These are phyloP conservation scores for Neurospora sp. DNA, from an alignment of 495 filamentous ascomycete species.

Conservation along the genomic window DNA sequence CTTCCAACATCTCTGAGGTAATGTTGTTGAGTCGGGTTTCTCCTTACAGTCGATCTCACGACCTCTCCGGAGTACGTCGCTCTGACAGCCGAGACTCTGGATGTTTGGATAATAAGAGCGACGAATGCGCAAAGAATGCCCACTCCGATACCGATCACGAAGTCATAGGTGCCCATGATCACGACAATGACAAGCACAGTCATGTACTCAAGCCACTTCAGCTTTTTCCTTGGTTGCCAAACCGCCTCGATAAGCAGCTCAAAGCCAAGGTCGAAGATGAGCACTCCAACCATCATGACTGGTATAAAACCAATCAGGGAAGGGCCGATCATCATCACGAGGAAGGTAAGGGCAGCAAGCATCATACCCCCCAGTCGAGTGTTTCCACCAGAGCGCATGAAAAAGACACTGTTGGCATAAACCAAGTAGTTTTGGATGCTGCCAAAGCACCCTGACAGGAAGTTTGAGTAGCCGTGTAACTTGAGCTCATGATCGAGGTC, in stretches of 20 bases:
- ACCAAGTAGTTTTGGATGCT: conserved; percentile 98
- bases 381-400: conserved; percentile 82
- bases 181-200: conserved; percentile 90
- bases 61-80: conserved; percentile 79
- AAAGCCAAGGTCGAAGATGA: conserved; percentile 91
- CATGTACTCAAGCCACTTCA: conserved; percentile 76
- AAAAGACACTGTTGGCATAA: conserved; percentile 91
- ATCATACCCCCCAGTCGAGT: conserved; percentile 79
- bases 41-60: conserved; percentile 80
- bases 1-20: conserved; percentile 76
- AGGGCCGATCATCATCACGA: conserved; percentile 75
- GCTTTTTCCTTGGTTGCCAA: conserved; percentile 76
- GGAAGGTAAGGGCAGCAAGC: conserved; percentile 69
- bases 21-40: conserved; percentile 79
- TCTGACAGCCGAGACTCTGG: conserved; percentile 74
- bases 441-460: conserved; percentile 71
- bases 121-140: conserved; percentile 89
- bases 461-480: conserved; percentile 87
- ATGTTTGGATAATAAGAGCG: conserved; percentile 83
- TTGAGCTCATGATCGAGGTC: conserved; percentile 87
- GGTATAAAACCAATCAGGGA: conserved; percentile 87
- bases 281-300: conserved; percentile 87
- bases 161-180: conserved; percentile 94
- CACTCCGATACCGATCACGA: conserved; percentile 84
- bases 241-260: conserved; percentile 82